Evolutionary conservation across 495 filamentous ascomycete species (phyloP).

Genomic region (Neurospora sp.): DNA sequence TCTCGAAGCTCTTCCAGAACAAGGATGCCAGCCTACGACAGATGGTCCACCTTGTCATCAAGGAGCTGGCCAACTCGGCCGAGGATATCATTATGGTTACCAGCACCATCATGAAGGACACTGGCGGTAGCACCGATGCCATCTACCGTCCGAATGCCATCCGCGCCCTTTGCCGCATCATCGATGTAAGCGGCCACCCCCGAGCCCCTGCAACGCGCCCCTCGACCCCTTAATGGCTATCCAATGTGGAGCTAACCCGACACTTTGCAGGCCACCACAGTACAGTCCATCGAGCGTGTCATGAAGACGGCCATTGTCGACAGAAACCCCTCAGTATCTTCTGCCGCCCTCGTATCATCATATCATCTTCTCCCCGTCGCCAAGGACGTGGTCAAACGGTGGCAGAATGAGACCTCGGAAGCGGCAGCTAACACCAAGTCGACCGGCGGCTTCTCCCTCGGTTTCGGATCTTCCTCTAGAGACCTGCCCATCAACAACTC

Average conservation of each 20-base stretch:
- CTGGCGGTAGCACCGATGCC: constrained; percentile 86
- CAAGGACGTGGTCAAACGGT: constrained; percentile 87
- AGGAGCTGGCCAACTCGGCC: constrained; percentile 91
- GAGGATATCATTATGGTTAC: constrained; percentile 99
- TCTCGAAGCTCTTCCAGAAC: constrained; percentile 99
- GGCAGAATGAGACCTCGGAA: constrained; percentile 98
- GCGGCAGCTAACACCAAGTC: constrained; percentile 84
- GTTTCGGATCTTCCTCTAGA: constrained; percentile 67
- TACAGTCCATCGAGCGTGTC: constrained; percentile 93
- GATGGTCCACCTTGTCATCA: constrained; percentile 97
- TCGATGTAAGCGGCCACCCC: constrained; percentile 58
- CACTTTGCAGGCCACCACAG: constrained; percentile 68
- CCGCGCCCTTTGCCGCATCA: constrained; percentile 88
- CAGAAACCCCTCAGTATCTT: constrained; percentile 96
- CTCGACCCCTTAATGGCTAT: background rate
- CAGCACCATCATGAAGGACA: constrained; percentile 99
- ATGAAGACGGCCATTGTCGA: constrained; percentile 99
- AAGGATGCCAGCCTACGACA: constrained; percentile 96
- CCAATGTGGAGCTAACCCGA: constrained; percentile 7
- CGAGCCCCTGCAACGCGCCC: background rate
- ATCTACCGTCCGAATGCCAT: constrained; percentile 97
- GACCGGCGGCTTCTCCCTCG: constrained; percentile 76
- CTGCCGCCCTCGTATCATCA: constrained; percentile 90
- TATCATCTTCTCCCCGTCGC: constrained; percentile 97
- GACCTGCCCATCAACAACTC: constrained; percentile 66